These are phyloP conservation scores for Planoprotostelium fungivorum DNA, from an alignment of 78 protist species.

Conservation along the genomic window DNA sequence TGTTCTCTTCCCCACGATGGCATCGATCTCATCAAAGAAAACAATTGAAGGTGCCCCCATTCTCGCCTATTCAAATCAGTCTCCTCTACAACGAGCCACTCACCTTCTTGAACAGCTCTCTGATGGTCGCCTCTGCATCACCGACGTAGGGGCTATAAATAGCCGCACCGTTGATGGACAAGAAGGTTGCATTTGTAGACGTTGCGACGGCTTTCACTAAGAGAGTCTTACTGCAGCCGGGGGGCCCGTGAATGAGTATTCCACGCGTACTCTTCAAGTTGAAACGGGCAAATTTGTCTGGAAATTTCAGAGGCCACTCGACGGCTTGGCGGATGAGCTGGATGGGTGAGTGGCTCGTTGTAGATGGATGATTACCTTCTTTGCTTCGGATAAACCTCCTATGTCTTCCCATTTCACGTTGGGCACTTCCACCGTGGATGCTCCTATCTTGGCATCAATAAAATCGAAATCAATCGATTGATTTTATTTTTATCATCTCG, in stretches of 20 bases:
- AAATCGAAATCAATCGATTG: too few relatives aligned
- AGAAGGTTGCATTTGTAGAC: conserved; percentile 31
- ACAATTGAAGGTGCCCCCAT: conserved; percentile 72
- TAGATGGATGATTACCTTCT: conserved; percentile 2
- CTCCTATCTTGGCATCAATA: too few relatives aligned
- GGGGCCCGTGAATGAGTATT: conserved; percentile 82
- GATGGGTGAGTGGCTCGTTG: not conserved
- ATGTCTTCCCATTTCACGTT: conserved; percentile 68
- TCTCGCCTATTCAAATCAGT: conserved; percentile 23
- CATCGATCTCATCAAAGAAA: conserved; percentile 93
- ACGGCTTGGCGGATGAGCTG: conserved; percentile 41
- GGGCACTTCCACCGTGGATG: conserved; percentile 4
- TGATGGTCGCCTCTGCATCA: conserved; percentile 69
- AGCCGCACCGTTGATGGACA: conserved; percentile 73
- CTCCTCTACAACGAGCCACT: not conserved
- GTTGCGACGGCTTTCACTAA: conserved; percentile 81
- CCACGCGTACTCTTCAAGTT: conserved; percentile 83
- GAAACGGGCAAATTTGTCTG: conserved; percentile 43
- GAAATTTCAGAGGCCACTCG: conserved; percentile 66
- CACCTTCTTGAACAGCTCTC: conserved; percentile 65
- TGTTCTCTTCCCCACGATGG: conserved; percentile 68
- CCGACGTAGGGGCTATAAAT: conserved; percentile 81
- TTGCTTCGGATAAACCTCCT: conserved; percentile 70
- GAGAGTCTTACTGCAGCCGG: conserved; percentile 89
- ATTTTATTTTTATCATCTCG: too few relatives aligned